A percentile compares a stretch with the other conserved stretches of the same genome.
Evolutionary conservation across 2,329 filamentous ascomycete species (phyloP).

Genomic region (Periglandula ipomoeae): DNA sequence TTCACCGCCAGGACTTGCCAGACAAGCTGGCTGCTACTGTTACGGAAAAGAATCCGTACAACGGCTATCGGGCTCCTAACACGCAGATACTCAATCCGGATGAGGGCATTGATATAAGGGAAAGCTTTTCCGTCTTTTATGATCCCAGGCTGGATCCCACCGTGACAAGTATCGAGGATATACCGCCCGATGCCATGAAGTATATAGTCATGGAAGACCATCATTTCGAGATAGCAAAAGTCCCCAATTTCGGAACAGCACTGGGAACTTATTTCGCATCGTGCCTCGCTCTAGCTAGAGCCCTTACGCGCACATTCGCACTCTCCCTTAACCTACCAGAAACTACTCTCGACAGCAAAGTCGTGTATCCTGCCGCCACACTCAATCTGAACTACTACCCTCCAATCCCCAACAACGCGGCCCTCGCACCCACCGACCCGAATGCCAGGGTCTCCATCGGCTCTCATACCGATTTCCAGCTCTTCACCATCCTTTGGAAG

Average conservation of each 20-base stretch:
- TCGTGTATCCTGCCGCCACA: conserved; percentile 39
- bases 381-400: conserved; percentile 33
- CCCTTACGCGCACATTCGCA: conserved; percentile 42
- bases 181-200: conserved; percentile 33
- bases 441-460: conserved; percentile 29
- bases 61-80: conserved; percentile 36
- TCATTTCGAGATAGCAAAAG: conserved; percentile 28
- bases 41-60: conserved; percentile 31
- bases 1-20: conserved; percentile 38
- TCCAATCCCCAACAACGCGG: conserved; percentile 10
- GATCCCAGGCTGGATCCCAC: conserved; percentile 42
- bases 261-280: conserved; percentile 37
- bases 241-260: conserved; percentile 38
- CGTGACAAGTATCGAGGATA: conserved; percentile 25
- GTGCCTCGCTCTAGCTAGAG: conserved; percentile 40
- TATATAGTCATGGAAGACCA: conserved; percentile 39
- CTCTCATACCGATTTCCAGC: conserved; percentile 44
- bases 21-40: conserved; percentile 31
- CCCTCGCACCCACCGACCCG: neutral
- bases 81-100: conserved; percentile 38
- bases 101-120: conserved; percentile 40
- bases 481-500: conserved; percentile 40
- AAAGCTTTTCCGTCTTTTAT: conserved; percentile 44
- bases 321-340: conserved; percentile 45
- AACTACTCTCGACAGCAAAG: conserved; percentile 44